phyloP scores from a whole-genome alignment of 2,329 filamentous ascomycete genomes.

The Aspergillus niger region DNA sequence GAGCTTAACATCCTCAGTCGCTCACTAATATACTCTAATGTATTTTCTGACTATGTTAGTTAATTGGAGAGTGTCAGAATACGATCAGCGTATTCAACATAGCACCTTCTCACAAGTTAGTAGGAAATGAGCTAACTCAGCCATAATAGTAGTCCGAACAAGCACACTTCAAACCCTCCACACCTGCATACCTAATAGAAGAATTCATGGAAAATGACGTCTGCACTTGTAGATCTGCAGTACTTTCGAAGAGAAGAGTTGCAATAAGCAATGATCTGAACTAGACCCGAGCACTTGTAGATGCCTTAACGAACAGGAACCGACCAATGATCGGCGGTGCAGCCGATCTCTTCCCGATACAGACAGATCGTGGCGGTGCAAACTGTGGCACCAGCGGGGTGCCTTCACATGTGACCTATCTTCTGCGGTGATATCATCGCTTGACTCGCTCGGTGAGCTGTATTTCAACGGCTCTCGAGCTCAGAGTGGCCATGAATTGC shows the following conservation, averaged over 20 bases:
- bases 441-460: neutral
- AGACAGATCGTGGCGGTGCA: slow-evolving; percentile 2
- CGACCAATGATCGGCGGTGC: neutral
- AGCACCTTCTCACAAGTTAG: too few species aligned
- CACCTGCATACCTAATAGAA: neutral
- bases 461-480: neutral
- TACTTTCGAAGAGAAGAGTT: neutral
- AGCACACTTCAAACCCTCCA: too few species aligned
- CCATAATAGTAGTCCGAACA: too few species aligned
- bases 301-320: neutral
- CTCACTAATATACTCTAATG: neutral
- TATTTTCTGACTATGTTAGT: too few species aligned
- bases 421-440: slow-evolving; percentile 7
- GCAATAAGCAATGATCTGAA: neutral
- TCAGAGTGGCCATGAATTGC: neutral
- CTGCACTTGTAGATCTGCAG: neutral
- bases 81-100: too few species aligned
- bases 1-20: too few species aligned
- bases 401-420: slow-evolving; percentile 6
- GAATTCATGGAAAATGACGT: neutral
- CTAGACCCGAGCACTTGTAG: too few species aligned
- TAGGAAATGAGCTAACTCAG: too few species aligned
- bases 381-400: neutral
- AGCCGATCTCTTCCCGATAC: neutral
- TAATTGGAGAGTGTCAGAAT: too few species aligned